Conservation (phyloP, 1,284 basidiomycete species). For the Pulveroboletus sp. region DNA sequence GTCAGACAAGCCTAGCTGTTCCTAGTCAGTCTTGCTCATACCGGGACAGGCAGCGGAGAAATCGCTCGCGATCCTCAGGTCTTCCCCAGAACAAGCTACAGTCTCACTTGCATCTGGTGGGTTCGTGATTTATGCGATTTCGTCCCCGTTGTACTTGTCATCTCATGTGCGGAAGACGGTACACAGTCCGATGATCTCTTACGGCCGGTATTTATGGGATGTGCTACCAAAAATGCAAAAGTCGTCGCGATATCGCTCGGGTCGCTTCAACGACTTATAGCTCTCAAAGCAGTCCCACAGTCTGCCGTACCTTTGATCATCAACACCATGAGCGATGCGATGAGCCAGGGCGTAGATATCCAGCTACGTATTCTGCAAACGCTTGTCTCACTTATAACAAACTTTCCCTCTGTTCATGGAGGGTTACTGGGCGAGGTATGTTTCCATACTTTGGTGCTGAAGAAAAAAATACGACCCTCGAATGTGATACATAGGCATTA, state of each 20-base stretch:
- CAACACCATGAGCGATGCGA: slow-evolving; percentile 80
- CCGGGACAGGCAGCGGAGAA: slow-evolving; percentile 74
- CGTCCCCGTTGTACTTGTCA: background rate
- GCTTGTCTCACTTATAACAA: slow-evolving; percentile 85
- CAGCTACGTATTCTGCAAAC: slow-evolving; percentile 92
- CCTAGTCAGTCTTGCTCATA: slow-evolving; percentile 2
- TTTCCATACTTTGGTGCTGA: slow-evolving; percentile 8
- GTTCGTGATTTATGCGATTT: slow-evolving; percentile 26
- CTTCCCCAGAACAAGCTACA: slow-evolving; percentile 71
- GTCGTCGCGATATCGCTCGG: slow-evolving; percentile 91
- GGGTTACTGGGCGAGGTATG: slow-evolving; percentile 77
- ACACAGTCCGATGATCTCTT: slow-evolving; percentile 81
- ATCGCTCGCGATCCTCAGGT: slow-evolving; percentile 75
- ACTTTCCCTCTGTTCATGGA: slow-evolving; percentile 81
- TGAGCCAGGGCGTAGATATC: slow-evolving; percentile 92
- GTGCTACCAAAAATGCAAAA: slow-evolving; percentile 91
- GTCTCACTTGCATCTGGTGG: slow-evolving; percentile 63
- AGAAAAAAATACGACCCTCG: background rate
- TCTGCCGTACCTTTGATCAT: slow-evolving; percentile 79
- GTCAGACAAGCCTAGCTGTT: slow-evolving; percentile 38
- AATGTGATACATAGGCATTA: slow-evolving; percentile 59
- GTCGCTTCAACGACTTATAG: slow-evolving; percentile 88
- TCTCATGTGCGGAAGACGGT: slow-evolving; percentile 54
- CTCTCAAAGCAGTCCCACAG: slow-evolving; percentile 83
- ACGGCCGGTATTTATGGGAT: slow-evolving; percentile 90